A percentile compares a stretch with the other conserved stretches of the same genome.
phyloP scores from a whole-genome alignment of 805 yeast species.

The Candida alai region DNA sequence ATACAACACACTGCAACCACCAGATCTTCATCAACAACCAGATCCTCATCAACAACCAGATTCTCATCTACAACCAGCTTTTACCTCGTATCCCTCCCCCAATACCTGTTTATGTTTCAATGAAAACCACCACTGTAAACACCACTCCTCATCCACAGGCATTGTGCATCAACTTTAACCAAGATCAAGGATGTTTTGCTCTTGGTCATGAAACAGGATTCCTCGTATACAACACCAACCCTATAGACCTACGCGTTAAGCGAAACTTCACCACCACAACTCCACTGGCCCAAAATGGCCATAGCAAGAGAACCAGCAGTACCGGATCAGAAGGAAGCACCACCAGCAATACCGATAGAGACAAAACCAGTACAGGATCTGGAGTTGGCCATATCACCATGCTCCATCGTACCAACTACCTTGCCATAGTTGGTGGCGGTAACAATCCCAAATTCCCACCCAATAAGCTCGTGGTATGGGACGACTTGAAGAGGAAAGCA shows the following conservation, averaged over 20 bases:
- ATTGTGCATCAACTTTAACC: conserved; percentile 71
- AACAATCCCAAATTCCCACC: conserved; percentile 70
- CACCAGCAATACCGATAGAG: conserved; percentile 2
- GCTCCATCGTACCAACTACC: conserved; percentile 87
- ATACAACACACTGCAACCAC: too few relatives aligned
- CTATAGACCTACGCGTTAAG: conserved; percentile 71
- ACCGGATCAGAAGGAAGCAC: conserved; percentile 3
- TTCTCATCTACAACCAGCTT: too few relatives aligned
- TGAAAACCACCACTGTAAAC: neutral
- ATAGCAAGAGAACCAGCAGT: too few relatives aligned
- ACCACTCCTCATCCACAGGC: conserved; percentile 17
- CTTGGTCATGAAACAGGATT: conserved; percentile 79
- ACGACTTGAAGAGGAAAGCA: conserved; percentile 74
- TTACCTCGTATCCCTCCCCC: too few relatives aligned
- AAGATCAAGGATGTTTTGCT: conserved; percentile 88
- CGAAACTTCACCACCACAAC: conserved; percentile 41
- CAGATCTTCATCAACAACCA: too few relatives aligned
- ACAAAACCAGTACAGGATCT: conserved; percentile 17
- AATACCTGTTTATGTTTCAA: neutral
- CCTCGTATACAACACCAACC: conserved; percentile 81
- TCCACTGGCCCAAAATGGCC: neutral
- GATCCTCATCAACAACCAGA: too few relatives aligned
- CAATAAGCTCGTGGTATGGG: conserved; percentile 86
- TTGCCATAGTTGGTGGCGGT: conserved; percentile 91
- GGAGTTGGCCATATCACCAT: conserved; percentile 78